Evolutionary conservation across 179 eudicot genomes (phyloP).

Genomic region (Patellifolia procumbens): DNA sequence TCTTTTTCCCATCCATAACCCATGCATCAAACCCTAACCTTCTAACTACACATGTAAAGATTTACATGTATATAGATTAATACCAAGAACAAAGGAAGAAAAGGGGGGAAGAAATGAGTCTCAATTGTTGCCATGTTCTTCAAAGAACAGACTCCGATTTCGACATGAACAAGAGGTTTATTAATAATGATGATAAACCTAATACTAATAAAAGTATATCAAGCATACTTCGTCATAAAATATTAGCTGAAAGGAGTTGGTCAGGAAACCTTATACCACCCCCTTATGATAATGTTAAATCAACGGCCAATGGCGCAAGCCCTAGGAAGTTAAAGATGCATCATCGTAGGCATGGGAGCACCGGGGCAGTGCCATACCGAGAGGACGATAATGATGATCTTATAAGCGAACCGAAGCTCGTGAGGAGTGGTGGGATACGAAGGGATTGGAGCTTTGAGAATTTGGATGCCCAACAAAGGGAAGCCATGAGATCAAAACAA

Average conservation of each 20-base stretch:
- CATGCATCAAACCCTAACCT: constrained; percentile 4
- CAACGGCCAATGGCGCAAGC: background rate
- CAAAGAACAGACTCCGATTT: constrained; percentile 1
- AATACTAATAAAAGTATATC: background rate
- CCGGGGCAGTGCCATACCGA: constrained; percentile 9
- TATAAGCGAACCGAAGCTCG: constrained; percentile 28
- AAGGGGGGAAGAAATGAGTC: constrained; percentile 2
- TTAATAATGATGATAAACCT: background rate
- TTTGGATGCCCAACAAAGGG: constrained; percentile 9
- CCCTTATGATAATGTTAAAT: background rate
- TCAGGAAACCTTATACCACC: constrained; percentile 28
- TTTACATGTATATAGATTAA: background rate
- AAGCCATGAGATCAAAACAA: constrained; percentile 14
- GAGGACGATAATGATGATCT: constrained; percentile 6
- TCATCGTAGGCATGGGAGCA: constrained; percentile 25
- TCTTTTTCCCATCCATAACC: background rate
- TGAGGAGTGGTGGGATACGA: constrained; percentile 47
- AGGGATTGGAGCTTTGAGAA: constrained; percentile 52
- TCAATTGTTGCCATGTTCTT: constrained; percentile 23
- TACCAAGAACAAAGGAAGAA: background rate
- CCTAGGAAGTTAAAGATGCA: constrained; percentile 15
- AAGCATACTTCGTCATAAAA: constrained; percentile 4
- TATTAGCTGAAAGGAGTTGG: constrained; percentile 23
- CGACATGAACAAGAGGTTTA: background rate
- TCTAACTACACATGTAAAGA: background rate